Evolutionary conservation across 1,284 basidiomycete species (phyloP), one percentile per base, ranked within the genome.

Genomic region (Irpex sp.): DNA sequence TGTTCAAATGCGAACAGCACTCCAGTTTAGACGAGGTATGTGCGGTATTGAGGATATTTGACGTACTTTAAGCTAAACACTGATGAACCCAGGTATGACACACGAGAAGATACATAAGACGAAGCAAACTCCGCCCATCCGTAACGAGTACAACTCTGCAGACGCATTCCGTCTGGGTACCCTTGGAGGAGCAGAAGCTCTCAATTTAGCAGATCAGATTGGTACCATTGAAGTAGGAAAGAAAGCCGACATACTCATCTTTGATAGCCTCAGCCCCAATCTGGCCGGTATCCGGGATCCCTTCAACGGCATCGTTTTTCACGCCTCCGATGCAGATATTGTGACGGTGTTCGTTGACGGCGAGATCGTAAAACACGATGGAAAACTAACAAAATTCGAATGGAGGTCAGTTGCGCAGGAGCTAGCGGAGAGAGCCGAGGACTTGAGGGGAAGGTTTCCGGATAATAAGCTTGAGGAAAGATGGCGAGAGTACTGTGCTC

Each of bases 181-280:
- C 2, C 66, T 76, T 19, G 74, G 74, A 26, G 75, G 75, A n/a
- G 75, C 74, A 36, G 72, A 74, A 64, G 71, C 73, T 0, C 62
- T 75, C 8, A 72, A 73, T 52, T 58, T 75, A 26, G 65, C 67
- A 52, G 57, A 72, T 58, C 59, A 69, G 38, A 69, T 77, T 56
- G 75, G 75, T 2, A 68, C 73, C 47, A 67, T 77, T n/a, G 74
- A 76, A 62, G 74, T 73, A 7, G 75, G 75, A 49, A 76, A 76
- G 65, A 68, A 69, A 26, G 75, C 76, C 3, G 76, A 77, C 64
- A 51, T 77, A 40, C 63, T 75, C 56, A 66, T 77, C n/a, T 71
- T 73, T 59, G 72, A 76, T 62, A 67, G 74, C 9, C 56, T 59
- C 9, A 73, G 74, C 52, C 68, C 70, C 19, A 75, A 74, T 61